Conservation (phyloP, 306 rosid species). For the Macrotyloma uniflorum region DNA sequence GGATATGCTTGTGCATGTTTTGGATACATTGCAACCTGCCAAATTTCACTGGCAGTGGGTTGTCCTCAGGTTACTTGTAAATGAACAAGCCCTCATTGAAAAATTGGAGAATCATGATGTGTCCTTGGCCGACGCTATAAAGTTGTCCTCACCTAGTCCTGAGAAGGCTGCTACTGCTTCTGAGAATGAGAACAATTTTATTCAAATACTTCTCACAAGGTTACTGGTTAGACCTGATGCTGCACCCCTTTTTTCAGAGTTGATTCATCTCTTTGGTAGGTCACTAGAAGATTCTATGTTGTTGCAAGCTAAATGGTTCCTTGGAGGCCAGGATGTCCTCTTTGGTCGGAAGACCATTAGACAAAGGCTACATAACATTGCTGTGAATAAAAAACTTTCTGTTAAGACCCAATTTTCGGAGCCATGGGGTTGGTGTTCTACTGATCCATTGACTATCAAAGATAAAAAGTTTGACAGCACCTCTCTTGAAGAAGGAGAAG, state of each 20-base stretch:
- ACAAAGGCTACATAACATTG: conserved; percentile 73
- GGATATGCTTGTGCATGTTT: conserved; percentile 77
- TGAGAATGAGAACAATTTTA: conserved; percentile 87
- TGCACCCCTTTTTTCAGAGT: conserved; percentile 84
- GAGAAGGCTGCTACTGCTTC: conserved; percentile 76
- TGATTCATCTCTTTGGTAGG: conserved; percentile 87
- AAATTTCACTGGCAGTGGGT: conserved; percentile 99
- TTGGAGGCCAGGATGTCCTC: conserved; percentile 79
- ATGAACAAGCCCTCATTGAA: conserved; percentile 84
- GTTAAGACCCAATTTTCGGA: conserved; percentile 71
- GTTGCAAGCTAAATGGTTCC: conserved; percentile 93
- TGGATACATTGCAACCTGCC: conserved; percentile 94
- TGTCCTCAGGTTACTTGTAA: conserved; percentile 90
- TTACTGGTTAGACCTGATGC: conserved; percentile 97
- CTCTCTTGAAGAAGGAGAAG: conserved; percentile 93
- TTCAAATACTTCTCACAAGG: conserved; percentile 79
- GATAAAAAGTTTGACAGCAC: not conserved
- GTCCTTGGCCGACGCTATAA: conserved; percentile 77
- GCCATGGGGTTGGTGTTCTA: conserved; percentile 88
- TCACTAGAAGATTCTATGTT: conserved; percentile 91
- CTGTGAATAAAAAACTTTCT: conserved; percentile 66
- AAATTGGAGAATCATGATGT: conserved; percentile 63
- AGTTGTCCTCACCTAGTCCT: conserved; percentile 69
- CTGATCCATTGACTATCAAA: conserved; percentile 46
- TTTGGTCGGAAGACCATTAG: conserved; percentile 83